Conservation (phyloP, 371 early-diverging fungal genomes). For the Catenaria anguillulae region DNA sequence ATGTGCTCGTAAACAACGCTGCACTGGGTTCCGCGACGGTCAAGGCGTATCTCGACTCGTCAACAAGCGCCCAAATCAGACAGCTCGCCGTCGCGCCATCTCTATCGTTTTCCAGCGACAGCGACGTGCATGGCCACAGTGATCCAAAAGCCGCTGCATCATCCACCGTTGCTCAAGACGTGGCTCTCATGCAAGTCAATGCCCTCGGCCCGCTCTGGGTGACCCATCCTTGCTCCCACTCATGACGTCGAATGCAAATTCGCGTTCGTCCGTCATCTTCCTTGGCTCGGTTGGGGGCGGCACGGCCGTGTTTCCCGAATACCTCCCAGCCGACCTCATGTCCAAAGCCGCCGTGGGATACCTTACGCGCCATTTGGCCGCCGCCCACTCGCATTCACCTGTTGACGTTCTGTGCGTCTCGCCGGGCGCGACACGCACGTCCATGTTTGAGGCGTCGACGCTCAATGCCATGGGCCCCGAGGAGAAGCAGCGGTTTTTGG, state of each 20-base stretch:
- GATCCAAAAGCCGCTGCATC: too few species aligned
- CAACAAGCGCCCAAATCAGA: too few species aligned
- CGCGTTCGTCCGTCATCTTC: constrained; percentile 9
- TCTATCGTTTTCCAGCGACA: too few species aligned
- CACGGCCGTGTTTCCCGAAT: background rate
- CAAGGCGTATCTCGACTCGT: background rate
- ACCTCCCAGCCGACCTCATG: background rate
- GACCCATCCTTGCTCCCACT: background rate
- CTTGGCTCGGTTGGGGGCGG: background rate
- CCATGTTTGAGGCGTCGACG: background rate
- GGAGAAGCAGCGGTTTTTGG: background rate
- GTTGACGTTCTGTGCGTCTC: background rate
- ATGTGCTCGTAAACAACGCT: constrained; percentile 1
- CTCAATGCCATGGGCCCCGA: background rate
- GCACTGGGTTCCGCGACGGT: background rate
- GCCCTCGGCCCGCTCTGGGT: constrained; percentile 2
- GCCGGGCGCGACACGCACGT: background rate
- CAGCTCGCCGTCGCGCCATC: too few species aligned
- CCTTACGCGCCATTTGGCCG: background rate
- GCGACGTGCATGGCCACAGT: background rate
- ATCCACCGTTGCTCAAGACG: background rate
- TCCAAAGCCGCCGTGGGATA: background rate
- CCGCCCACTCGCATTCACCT: background rate
- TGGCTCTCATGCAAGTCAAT: background rate
- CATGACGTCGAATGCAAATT: background rate